Conservation (phyloP, 176 grass and related monocot species). For the Carex cristatella region DNA sequence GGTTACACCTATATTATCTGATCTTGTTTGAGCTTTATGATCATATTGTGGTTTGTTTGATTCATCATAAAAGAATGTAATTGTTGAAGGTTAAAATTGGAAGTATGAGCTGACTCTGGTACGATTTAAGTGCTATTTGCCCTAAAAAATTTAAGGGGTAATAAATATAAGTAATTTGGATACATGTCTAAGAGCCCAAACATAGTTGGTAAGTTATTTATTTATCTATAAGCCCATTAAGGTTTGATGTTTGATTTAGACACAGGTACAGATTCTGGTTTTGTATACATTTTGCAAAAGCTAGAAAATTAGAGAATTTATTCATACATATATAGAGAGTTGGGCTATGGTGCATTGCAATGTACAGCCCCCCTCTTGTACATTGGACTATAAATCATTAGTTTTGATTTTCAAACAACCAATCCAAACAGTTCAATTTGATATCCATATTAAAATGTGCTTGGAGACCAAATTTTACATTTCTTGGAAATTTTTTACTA, state of each 20-base stretch:
- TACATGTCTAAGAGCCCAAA: background rate
- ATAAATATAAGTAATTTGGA: background rate
- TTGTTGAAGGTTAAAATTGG: background rate
- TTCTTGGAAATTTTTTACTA: no score
- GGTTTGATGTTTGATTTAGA: background rate
- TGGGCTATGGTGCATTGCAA: no score
- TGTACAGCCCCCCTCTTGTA: no score
- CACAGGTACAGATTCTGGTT: background rate
- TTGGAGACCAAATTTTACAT: no score
- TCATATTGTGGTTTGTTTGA: background rate
- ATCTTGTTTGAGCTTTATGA: background rate
- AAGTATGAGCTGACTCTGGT: background rate
- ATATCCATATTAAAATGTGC: no score
- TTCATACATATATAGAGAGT: background rate
- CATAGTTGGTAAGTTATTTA: background rate
- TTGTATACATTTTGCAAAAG: background rate
- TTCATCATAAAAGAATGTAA: background rate
- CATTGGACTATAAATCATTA: no score
- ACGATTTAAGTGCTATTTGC: background rate
- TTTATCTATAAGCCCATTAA: no score
- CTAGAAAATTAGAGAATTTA: constrained; percentile 4
- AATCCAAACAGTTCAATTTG: no score
- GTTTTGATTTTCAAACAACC: no score
- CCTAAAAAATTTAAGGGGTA: background rate
- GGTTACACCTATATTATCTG: background rate